Percentiles rank a stretch among this genome's conserved stretches.
phyloP scores from a whole-genome alignment of 768 basidiomycete genomes.

The Suillus alpinus region DNA sequence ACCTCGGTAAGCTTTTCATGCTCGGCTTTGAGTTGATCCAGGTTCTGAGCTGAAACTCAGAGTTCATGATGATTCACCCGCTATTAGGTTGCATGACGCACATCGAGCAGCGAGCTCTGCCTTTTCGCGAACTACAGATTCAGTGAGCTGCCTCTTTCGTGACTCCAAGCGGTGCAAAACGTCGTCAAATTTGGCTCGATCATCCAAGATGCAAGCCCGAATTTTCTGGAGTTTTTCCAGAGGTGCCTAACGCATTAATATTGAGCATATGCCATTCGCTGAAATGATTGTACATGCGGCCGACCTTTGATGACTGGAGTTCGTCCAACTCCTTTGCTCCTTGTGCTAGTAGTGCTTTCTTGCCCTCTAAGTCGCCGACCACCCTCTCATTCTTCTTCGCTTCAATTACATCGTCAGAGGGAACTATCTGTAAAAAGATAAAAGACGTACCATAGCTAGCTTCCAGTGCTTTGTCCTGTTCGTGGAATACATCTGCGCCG shows the following conservation, averaged over 20 bases:
- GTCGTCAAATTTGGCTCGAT: constrained; percentile 76
- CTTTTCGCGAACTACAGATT: constrained; percentile 66
- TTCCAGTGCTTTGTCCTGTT: constrained; percentile 69
- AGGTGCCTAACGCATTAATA: constrained; percentile 45
- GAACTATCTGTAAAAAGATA: not conserved
- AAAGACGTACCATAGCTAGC: constrained; percentile 66
- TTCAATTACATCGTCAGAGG: constrained; percentile 25
- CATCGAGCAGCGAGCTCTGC: constrained; percentile 58
- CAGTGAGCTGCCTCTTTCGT: constrained; percentile 64
- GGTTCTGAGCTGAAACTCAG: constrained; percentile 46
- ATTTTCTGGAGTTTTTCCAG: constrained; percentile 61
- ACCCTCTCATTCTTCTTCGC: constrained; percentile 73
- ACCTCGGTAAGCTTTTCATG: constrained; percentile 58
- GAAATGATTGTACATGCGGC: constrained; percentile 7
- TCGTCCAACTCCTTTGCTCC: constrained; percentile 53
- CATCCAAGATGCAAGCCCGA: constrained; percentile 62
- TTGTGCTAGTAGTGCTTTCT: constrained; percentile 45
- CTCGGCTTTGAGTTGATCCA: constrained; percentile 64
- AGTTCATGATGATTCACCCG: not conserved
- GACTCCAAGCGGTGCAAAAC: constrained; percentile 69
- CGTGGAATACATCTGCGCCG: constrained; percentile 63
- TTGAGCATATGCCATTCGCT: not conserved
- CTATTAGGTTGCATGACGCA: constrained; percentile 25
- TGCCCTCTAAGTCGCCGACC: constrained; percentile 58
- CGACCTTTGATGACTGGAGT: constrained; percentile 61